Evolutionary conservation across 2,329 filamentous ascomycete genomes (phyloP).

Genomic region (Fusarium sp.): DNA sequence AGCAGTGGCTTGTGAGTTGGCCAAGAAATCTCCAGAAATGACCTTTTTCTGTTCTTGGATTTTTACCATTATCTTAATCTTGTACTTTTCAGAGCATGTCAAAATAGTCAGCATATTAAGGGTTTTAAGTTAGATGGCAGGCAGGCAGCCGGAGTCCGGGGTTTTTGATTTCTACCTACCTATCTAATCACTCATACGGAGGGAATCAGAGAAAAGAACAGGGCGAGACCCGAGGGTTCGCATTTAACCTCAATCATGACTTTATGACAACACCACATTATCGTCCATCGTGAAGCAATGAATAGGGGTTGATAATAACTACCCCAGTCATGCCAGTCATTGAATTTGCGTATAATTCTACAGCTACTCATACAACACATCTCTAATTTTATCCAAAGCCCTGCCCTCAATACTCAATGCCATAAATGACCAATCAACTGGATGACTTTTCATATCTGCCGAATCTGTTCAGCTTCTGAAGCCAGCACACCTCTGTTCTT

Average conservation of each 20-base stretch:
- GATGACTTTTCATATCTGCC: not conserved
- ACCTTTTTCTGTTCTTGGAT: slow-evolving; percentile 12
- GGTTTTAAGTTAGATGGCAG: slow-evolving; percentile 28
- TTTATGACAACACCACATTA: slow-evolving; percentile 23
- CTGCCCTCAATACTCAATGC: not conserved
- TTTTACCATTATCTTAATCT: slow-evolving; percentile 26
- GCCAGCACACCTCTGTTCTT: slow-evolving; percentile 3
- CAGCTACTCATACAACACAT: slow-evolving; percentile 20
- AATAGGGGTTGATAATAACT: not conserved
- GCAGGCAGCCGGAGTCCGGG: slow-evolving; percentile 30
- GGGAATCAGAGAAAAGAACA: slow-evolving; percentile 14
- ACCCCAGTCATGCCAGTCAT: not conserved
- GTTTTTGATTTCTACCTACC: slow-evolving; percentile 9
- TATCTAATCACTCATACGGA: slow-evolving; percentile 21
- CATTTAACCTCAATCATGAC: slow-evolving; percentile 35
- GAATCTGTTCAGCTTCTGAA: not conserved
- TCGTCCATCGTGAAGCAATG: not conserved
- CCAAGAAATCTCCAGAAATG: not conserved
- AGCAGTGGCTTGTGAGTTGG: slow-evolving; percentile 20
- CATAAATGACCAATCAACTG: no score
- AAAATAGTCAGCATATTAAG: slow-evolving; percentile 21
- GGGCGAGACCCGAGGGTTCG: slow-evolving; percentile 12
- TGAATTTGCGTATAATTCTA: slow-evolving; percentile 4
- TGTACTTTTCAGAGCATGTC: slow-evolving; percentile 27
- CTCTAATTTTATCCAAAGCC: not conserved